These are phyloP conservation scores for Paecilomyces sp. DNA, from an alignment of 2,329 filamentous ascomycete genomes.

Conservation along the genomic window DNA sequence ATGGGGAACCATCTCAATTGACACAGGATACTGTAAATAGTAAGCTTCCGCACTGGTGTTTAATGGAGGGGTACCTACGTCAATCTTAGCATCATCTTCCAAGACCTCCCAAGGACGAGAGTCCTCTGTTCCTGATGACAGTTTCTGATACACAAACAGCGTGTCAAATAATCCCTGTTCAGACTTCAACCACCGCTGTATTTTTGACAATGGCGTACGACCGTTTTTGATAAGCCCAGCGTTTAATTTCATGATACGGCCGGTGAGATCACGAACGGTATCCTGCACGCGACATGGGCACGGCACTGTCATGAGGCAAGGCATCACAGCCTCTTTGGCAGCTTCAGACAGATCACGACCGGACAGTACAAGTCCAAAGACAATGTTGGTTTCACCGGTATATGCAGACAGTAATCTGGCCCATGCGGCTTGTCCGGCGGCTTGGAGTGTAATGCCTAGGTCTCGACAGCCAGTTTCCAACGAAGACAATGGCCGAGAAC, in stretches of 20 bases:
- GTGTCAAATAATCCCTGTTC: conserved; percentile 72
- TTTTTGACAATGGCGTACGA: conserved; percentile 60
- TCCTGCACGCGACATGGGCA: conserved; percentile 52
- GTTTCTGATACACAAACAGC: conserved; percentile 73
- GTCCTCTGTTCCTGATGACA: conserved; percentile 16
- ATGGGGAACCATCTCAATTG: conserved; percentile 66
- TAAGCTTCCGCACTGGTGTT: not conserved
- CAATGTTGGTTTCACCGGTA: conserved; percentile 63
- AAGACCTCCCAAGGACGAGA: conserved; percentile 51
- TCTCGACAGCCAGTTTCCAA: conserved; percentile 52
- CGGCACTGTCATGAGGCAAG: conserved; percentile 76
- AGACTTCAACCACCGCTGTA: conserved; percentile 64
- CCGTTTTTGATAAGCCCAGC: conserved; percentile 61
- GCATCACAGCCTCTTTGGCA: conserved; percentile 59
- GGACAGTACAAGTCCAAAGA: conserved; percentile 75
- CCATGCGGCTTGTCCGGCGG: conserved; percentile 72
- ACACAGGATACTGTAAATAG: conserved; percentile 57
- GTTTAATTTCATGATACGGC: conserved; percentile 60
- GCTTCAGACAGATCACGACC: conserved; percentile 57
- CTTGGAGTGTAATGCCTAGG: conserved; percentile 66
- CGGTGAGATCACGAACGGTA: conserved; percentile 52
- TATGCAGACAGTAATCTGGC: conserved; percentile 67
- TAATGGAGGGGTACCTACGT: conserved; percentile 36
- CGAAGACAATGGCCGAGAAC: conserved; percentile 31
- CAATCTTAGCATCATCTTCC: conserved; percentile 61